These are phyloP conservation scores for Ceratobasidium sp. DNA, from an alignment of 1,284 basidiomycete genomes.

Conservation along the genomic window DNA sequence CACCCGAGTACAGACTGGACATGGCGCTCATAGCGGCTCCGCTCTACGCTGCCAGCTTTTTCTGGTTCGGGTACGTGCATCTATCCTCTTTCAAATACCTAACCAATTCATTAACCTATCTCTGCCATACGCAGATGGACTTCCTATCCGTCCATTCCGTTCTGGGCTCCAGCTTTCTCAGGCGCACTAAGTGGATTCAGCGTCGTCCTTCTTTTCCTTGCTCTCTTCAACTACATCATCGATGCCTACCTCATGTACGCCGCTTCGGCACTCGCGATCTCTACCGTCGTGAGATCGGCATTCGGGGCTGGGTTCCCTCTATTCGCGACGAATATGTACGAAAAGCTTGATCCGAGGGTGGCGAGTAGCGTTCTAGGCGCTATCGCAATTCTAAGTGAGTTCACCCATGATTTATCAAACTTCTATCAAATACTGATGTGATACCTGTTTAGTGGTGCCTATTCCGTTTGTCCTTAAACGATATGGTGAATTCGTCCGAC, in stretches of 20 bases:
- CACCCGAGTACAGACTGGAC: constrained; percentile 56
- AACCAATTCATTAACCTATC: constrained; percentile 57
- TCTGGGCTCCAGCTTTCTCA: constrained; percentile 61
- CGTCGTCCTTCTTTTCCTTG: constrained; percentile 62
- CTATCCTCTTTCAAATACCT: constrained; percentile 53
- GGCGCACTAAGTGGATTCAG: constrained; percentile 62
- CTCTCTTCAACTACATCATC: constrained; percentile 62
- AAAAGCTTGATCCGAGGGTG: constrained; percentile 60
- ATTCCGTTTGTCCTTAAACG: constrained; percentile 49
- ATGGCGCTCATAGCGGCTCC: constrained; percentile 54
- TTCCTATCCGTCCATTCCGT: constrained; percentile 58
- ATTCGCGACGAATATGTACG: constrained; percentile 65
- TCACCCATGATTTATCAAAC: constrained; percentile 38
- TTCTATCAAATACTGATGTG: not conserved
- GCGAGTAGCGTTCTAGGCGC: constrained; percentile 59
- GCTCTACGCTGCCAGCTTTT: constrained; percentile 58
- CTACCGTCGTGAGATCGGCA: constrained; percentile 62
- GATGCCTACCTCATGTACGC: constrained; percentile 65
- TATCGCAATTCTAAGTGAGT: constrained; percentile 52
- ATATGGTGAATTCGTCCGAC: constrained; percentile 45
- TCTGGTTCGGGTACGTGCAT: constrained; percentile 58
- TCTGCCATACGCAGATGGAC: constrained; percentile 58
- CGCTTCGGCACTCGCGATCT: constrained; percentile 63
- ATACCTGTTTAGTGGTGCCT: constrained; percentile 42
- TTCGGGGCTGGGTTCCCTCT: constrained; percentile 64